phyloP scores from a whole-genome alignment of 139 green algal species.

The Volvox africanus region DNA sequence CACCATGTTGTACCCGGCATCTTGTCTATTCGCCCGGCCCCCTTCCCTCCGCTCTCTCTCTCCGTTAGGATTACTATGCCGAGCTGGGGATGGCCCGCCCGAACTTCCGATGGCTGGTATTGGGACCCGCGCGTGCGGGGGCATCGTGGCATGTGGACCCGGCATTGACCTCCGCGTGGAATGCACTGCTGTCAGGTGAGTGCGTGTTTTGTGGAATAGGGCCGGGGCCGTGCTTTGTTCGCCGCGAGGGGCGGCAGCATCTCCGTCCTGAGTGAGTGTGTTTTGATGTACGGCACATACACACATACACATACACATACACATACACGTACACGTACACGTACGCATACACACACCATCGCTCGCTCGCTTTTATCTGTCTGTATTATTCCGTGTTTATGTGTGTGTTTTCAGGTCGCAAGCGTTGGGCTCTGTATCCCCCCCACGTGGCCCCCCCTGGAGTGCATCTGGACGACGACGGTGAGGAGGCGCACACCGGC shows the following conservation, averaged over 20 bases:
- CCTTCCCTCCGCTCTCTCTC: background rate
- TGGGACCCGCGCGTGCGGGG: conserved; percentile 82
- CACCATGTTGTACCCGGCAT: background rate
- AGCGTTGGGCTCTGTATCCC: conserved; percentile 70
- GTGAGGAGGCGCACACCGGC: conserved; percentile 27
- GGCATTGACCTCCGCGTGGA: conserved; percentile 94
- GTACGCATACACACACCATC: no score
- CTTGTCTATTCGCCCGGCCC: background rate
- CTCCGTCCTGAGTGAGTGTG: no score
- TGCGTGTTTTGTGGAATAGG: no score
- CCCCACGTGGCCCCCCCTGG: conserved; percentile 53
- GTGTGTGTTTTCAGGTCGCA: conserved; percentile 46
- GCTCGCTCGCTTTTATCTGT: no score
- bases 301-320: no score
- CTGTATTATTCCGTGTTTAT: no score
- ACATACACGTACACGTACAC: no score
- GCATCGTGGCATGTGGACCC: conserved; percentile 87
- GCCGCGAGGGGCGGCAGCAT: no score
- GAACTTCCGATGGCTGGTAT: conserved; percentile 91
- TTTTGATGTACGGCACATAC: no score
- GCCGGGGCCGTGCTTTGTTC: no score
- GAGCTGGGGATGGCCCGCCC: conserved; percentile 21
- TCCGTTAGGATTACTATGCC: background rate
- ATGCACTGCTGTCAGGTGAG: conserved; percentile 86
- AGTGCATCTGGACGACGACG: conserved; percentile 30